Evolutionary conservation across 352 stramenopile genomes (phyloP), one percentile per base, ranked within the genome.

Genomic region (Pythium dissotocum): DNA sequence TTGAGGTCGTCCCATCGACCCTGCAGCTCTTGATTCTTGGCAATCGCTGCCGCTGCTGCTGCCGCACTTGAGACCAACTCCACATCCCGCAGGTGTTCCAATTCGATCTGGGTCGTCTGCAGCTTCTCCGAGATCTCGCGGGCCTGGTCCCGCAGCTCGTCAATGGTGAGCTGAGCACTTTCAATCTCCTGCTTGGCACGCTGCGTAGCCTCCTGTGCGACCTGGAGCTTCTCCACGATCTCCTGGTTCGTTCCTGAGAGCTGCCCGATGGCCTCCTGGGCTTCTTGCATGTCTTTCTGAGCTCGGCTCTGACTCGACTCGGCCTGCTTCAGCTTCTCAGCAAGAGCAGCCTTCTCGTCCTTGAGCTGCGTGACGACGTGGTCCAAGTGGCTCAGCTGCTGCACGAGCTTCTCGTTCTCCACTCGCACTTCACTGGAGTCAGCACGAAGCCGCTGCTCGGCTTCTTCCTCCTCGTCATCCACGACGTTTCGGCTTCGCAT

Each of bases 21-120:
- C 36, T 91, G 76, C 9, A 91, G 65, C 18, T 82, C 69, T 54
- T 89, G 77, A 58, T 86, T 85, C 65, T 88, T 91, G 3, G 69
- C 67, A 4, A 80, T 70, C 4, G 80, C 83, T 13, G 78, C 77
- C 1, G 82, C 83, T 12, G 82, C 71, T 2, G 77, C 78, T 0
- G 60, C 78, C 32, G 77, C 68, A 51, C 79, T 91, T 7, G 74
- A 77, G 0, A 68, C 77, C 14, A 89, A 62, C 32, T 91, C 76
- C 8, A 78, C 63, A 28, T 89, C 71, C 14, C 72, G 76, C 16
- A 89, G 57, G 1, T 53, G 67, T 46, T 80, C 73, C 13, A 89
- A 69, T 36, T 91, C 73, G 9, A 76, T 58, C 57, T 91, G 79
- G 5, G 80, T 85, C 26, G 73, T 54, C 21, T 77, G 72, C 4